phyloP scores from a whole-genome alignment of 1,139 yeast species.

The Pichiaceae sp. region DNA sequence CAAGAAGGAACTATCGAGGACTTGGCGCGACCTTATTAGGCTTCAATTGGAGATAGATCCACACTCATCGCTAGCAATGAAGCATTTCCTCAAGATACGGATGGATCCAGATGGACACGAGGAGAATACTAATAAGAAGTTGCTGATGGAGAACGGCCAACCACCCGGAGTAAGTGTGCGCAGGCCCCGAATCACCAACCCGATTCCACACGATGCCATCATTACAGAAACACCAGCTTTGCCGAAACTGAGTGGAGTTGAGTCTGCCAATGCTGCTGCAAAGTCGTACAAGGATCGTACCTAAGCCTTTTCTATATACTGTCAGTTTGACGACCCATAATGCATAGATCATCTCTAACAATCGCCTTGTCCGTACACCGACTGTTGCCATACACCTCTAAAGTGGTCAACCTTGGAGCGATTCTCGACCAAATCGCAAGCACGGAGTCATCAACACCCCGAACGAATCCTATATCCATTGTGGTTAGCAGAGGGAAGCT shows the following conservation, averaged over 20 bases:
- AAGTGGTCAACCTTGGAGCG: constrained; percentile 51
- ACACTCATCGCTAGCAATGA: constrained; percentile 22
- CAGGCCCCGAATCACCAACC: constrained; percentile 49
- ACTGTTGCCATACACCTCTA: constrained; percentile 78
- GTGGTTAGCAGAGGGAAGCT: constrained; percentile 52
- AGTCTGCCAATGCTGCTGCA: constrained; percentile 29
- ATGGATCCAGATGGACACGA: constrained; percentile 19
- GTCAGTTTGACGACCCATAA: constrained; percentile 76
- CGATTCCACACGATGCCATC: constrained; percentile 12
- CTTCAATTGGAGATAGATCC: constrained; percentile 21
- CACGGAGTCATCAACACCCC: constrained; percentile 60
- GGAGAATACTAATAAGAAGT: constrained; percentile 28
- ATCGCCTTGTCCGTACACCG: constrained; percentile 52
- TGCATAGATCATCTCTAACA: constrained; percentile 44
- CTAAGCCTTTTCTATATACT: constrained; percentile 26
- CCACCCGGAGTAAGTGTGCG: constrained; percentile 47
- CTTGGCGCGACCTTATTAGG: constrained; percentile 16
- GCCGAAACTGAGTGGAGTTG: constrained; percentile 57
- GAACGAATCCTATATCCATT: constrained; percentile 68
- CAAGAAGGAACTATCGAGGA: constrained; percentile 12
- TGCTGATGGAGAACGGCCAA: constrained; percentile 45
- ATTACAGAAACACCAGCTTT: constrained; percentile 24
- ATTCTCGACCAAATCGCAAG: constrained; percentile 43
- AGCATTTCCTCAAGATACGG: constrained; percentile 20
- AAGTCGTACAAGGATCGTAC: constrained; percentile 7